These are phyloP conservation scores for Hirschioporus abietinus DNA, from an alignment of 768 basidiomycete species.

Conservation along the genomic window DNA sequence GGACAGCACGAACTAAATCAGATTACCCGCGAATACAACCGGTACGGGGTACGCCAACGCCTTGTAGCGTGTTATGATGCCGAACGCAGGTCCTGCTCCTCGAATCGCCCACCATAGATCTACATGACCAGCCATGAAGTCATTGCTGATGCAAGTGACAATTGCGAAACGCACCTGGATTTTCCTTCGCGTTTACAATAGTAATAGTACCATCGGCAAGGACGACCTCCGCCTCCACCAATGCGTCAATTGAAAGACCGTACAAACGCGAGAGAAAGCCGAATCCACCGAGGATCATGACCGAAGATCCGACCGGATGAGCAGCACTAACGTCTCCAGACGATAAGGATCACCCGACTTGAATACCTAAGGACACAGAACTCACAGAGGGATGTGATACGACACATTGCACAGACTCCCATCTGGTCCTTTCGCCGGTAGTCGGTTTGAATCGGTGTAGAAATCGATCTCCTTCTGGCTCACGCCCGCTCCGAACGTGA, in stretches of 20 bases:
- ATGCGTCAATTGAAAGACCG: constrained; percentile 84
- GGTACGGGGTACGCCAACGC: constrained; percentile 86
- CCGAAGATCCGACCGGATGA: constrained; percentile 73
- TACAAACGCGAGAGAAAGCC: constrained; percentile 80
- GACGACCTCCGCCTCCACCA: constrained; percentile 91
- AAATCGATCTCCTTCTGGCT: constrained; percentile 80
- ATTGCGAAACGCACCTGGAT: constrained; percentile 48
- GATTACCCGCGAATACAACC: constrained; percentile 86
- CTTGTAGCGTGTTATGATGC: constrained; percentile 86
- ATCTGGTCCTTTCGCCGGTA: constrained; percentile 51
- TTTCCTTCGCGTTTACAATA: constrained; percentile 63
- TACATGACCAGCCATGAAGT: constrained; percentile 21
- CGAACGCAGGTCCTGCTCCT: constrained; percentile 78
- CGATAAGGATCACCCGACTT: constrained; percentile 5
- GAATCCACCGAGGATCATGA: constrained; percentile 84
- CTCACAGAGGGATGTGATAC: constrained; percentile 78
- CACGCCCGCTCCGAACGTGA: constrained; percentile 85
- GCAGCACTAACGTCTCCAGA: constrained; percentile 47
- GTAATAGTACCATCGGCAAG: constrained; percentile 86
- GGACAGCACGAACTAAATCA: constrained; percentile 68
- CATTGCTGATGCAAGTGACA: background rate
- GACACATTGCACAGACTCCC: constrained; percentile 55
- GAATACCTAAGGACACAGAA: constrained; percentile 13
- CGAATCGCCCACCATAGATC: constrained; percentile 88
- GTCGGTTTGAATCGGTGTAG: constrained; percentile 61